Conservation (phyloP, 345 rosid species). For the thale cress (Arabidopsis thaliana) region DNA sequence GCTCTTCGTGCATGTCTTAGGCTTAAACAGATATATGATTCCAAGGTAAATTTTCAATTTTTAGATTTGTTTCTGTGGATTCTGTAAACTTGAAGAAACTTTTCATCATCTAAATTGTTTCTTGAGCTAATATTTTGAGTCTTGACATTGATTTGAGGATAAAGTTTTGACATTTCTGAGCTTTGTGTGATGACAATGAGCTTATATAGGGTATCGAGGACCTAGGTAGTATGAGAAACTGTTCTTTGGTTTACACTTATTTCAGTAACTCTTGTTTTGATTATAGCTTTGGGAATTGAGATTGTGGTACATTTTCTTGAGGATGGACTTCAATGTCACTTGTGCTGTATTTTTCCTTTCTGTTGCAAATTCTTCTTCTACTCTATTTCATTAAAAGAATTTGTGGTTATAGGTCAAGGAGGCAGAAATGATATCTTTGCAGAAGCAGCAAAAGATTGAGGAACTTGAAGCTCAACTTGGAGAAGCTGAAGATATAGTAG, state of each 20-base stretch:
- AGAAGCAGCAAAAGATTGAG: slow-evolving; percentile 68
- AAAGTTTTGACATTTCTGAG: neutral
- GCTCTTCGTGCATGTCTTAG: slow-evolving; percentile 74
- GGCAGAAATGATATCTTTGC: slow-evolving; percentile 57
- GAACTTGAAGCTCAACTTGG: slow-evolving; percentile 93
- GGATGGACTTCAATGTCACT: neutral
- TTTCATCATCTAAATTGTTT: neutral
- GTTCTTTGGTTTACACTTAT: slow-evolving; percentile 1
- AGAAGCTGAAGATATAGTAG: slow-evolving; percentile 87
- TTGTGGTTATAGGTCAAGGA: slow-evolving; percentile 62
- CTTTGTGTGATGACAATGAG: too few species aligned
- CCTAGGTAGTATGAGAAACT: neutral
- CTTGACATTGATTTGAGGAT: too few species aligned
- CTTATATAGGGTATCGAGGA: neutral
- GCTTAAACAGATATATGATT: slow-evolving; percentile 82
- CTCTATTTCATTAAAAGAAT: neutral
- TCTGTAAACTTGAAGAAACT: neutral
- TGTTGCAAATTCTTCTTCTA: slow-evolving; percentile 2
- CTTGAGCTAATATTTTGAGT: neutral
- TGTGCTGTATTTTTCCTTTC: slow-evolving; percentile 3
- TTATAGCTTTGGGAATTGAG: slow-evolving; percentile 4
- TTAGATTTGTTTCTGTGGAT: slow-evolving; percentile 5
- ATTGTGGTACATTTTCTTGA: slow-evolving; percentile 9
- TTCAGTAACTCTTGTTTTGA: neutral
- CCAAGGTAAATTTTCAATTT: slow-evolving; percentile 59